Percentiles rank a stretch among this genome's conserved stretches.
Conservation (phyloP, 352 stramenopile genomes). For the Plasmopara viticola region DNA sequence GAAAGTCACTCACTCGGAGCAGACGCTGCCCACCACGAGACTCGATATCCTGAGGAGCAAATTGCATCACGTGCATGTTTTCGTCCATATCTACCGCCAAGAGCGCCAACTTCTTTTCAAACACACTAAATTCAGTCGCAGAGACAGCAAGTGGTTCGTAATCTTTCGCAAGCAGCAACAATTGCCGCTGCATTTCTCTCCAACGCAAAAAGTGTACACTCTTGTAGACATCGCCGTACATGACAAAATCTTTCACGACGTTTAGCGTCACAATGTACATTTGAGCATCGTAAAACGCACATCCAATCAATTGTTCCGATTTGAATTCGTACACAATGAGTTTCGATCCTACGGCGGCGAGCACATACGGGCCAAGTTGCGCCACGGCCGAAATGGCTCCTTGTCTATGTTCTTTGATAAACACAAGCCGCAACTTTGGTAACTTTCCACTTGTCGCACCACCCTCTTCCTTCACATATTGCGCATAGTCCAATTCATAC, state of each 20-base stretch:
- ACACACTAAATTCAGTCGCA: conserved; percentile 77
- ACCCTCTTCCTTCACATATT: conserved; percentile 77
- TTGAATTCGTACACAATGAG: conserved; percentile 88
- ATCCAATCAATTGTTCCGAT: conserved; percentile 79
- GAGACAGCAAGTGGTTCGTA: conserved; percentile 77
- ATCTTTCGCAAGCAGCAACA: conserved; percentile 80
- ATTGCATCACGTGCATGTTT: conserved; percentile 86
- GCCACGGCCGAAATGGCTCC: conserved; percentile 72
- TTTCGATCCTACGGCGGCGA: conserved; percentile 82
- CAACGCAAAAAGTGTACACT: conserved; percentile 84
- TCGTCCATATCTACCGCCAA: conserved; percentile 76
- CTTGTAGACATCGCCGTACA: conserved; percentile 87
- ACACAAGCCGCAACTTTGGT: conserved; percentile 73
- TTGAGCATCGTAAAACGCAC: conserved; percentile 83
- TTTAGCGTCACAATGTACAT: conserved; percentile 83
- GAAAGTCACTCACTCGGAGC: conserved; percentile 76
- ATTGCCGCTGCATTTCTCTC: conserved; percentile 75
- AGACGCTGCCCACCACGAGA: conserved; percentile 77
- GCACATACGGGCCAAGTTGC: conserved; percentile 73
- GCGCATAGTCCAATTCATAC: conserved; percentile 85
- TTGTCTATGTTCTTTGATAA: conserved; percentile 84
- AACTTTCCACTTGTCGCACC: conserved; percentile 69
- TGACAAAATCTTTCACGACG: conserved; percentile 80
- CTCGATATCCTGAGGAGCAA: conserved; percentile 77
- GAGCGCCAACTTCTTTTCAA: conserved; percentile 65